Conservation (phyloP, 2,329 filamentous ascomycete species). For the Penicillium sp. region DNA sequence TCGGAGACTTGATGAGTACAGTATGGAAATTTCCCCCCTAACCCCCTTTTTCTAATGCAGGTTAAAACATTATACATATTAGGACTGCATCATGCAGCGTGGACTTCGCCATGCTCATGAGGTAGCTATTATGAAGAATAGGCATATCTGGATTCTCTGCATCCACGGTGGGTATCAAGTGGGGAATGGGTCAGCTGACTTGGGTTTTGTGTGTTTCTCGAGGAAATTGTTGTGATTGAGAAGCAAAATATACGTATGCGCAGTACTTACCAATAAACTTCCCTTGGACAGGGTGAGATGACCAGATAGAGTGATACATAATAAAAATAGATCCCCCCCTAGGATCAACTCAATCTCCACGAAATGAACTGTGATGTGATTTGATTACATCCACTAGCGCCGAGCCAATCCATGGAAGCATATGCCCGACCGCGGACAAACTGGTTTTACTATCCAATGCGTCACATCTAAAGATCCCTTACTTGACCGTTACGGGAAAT, state of each 20-base stretch:
- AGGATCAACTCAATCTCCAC: too few species aligned
- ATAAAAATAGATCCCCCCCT: neutral
- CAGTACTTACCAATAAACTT: neutral
- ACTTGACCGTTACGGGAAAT: conserved; percentile 24
- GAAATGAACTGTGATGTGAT: conserved; percentile 22
- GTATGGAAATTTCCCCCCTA: too few species aligned
- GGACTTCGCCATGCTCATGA: neutral
- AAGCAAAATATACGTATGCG: too few species aligned
- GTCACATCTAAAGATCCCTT: conserved; percentile 14
- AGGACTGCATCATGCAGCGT: neutral
- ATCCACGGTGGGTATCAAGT: neutral
- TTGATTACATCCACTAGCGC: conserved; percentile 26
- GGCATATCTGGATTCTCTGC: neutral
- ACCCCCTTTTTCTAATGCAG: neutral
- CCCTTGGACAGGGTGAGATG: too few species aligned
- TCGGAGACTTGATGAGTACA: too few species aligned
- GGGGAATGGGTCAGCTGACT: neutral
- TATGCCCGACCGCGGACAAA: conserved; percentile 10
- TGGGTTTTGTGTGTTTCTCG: neutral
- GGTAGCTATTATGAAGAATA: neutral
- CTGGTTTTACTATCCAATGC: conserved; percentile 16
- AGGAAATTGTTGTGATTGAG: too few species aligned
- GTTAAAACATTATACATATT: neutral
- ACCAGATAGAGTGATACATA: neutral
- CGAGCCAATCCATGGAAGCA: conserved; percentile 24